These are phyloP conservation scores for Entomortierella lignicola DNA, from an alignment of 192 early-diverging fungal species.

Conservation along the genomic window DNA sequence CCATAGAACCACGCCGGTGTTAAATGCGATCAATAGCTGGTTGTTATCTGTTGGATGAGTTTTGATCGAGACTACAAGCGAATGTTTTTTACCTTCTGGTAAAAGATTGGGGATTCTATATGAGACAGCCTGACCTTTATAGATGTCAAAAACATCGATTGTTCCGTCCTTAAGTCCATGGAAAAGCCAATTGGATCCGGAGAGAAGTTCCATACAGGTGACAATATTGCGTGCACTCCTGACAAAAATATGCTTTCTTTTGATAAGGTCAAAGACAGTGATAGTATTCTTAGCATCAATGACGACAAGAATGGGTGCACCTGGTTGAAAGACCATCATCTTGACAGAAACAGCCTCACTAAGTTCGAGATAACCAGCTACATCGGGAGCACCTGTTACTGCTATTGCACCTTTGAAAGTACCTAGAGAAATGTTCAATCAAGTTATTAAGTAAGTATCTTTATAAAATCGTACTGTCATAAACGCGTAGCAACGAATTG, in stretches of 20 bases:
- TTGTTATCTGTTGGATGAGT: constrained; percentile 63
- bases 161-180: constrained; percentile 61
- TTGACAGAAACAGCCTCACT: constrained; percentile 55
- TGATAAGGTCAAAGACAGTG: constrained; percentile 64
- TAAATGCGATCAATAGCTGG: constrained; percentile 65
- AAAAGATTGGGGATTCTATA: constrained; percentile 60
- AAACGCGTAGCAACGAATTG: neutral
- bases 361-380: constrained; percentile 29
- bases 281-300: constrained; percentile 60
- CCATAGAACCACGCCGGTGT: constrained; percentile 62
- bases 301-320: constrained; percentile 59
- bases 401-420: constrained; percentile 55
- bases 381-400: constrained; percentile 58
- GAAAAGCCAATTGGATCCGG: constrained; percentile 64
- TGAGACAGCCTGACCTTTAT: constrained; percentile 41
- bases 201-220: constrained; percentile 57
- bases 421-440: constrained; percentile 32
- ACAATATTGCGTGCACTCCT: constrained; percentile 55
- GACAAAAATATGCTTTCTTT: constrained; percentile 41
- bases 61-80: constrained; percentile 59
- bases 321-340: constrained; percentile 63
- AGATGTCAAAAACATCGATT: constrained; percentile 62
- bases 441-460: too few relatives aligned
- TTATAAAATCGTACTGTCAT: too few relatives aligned
- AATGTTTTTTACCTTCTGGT: constrained; percentile 45